Base-by-base conservation (phyloP, 2,329 filamentous ascomycete genomes). In the Mollisiaceae sp. region DNA sequence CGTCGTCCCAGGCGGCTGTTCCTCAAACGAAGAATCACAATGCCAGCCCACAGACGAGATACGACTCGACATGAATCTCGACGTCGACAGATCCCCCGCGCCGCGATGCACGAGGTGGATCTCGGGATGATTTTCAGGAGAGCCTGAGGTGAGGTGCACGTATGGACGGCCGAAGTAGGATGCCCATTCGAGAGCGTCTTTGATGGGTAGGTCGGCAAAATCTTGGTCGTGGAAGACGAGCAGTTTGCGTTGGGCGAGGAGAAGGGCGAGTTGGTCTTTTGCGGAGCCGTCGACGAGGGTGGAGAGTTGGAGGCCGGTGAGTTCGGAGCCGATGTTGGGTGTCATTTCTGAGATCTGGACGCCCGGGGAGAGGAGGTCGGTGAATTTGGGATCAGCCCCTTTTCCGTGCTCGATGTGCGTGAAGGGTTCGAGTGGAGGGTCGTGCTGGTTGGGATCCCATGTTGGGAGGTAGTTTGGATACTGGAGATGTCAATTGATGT, bases 381-480 rank as follows among this genome's bases (percentile, higher is more conserved):
- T 83, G 72, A 90, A 92, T 1, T 82, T 78, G 0, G 86, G 80
- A 73, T 93, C 89, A 54, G 91, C 91, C 8, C 20, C 55, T 20
- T 20, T n/a, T 22, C 90, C 91, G 70, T 90, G 90, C 64, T 93
- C 90, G 67, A 86, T 85, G 75, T 92, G 89, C 74, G 88, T 83
- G 71, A 92, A 93, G 0, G 84, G 86, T 67, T 88, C 79, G 2
- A 91, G 81, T 5, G 90, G 88, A 59, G 85, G 82, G 71, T 88
- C 90, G 69, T 82, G 82, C 77, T 88, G 84, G 67, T 85, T 81
- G 45, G 82, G 81, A 72, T 90, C 84, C 89, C 89, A 91, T 3
- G 86, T 88, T 1, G 89, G 89, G 11, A 92, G 83, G 74, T 93
- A 93, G 72, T 91, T 81, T 2, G 88, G 88, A 69, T 91, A 92